Percentiles rank a stretch among this genome's conserved stretches.
phyloP scores from a whole-genome alignment of 2,329 filamentous ascomycete species.

The Ophidiomyces ophidiicola region DNA sequence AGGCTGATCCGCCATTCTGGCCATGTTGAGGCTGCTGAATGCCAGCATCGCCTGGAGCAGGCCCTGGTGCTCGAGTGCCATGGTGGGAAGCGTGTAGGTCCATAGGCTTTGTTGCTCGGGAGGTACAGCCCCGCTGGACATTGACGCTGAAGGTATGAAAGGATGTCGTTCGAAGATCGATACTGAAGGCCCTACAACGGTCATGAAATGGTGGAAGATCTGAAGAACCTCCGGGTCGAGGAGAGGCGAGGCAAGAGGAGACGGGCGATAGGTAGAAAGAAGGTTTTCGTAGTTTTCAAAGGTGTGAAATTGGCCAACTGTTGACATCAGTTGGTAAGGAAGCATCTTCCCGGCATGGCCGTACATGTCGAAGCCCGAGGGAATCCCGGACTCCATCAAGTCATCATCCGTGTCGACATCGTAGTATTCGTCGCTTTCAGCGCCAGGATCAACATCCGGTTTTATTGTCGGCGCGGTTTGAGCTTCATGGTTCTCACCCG shows the following conservation, averaged over 20 bases:
- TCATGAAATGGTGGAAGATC: slow-evolving; percentile 85
- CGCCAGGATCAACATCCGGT: slow-evolving; percentile 23
- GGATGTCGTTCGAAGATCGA: slow-evolving; percentile 79
- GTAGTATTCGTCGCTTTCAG: slow-evolving; percentile 50
- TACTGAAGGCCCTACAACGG: slow-evolving; percentile 72
- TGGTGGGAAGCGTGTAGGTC: slow-evolving; percentile 68
- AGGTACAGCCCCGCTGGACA: slow-evolving; percentile 49
- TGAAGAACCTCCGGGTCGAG: slow-evolving; percentile 67
- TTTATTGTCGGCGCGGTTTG: background rate
- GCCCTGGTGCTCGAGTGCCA: slow-evolving; percentile 73
- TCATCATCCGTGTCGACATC: slow-evolving; percentile 53
- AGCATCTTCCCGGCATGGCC: background rate
- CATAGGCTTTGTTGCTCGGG: slow-evolving; percentile 47
- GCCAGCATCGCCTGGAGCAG: slow-evolving; percentile 85
- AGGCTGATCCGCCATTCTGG: slow-evolving; percentile 62
- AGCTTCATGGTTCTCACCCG: background rate
- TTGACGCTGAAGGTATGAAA: slow-evolving; percentile 56
- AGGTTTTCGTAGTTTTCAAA: slow-evolving; percentile 38
- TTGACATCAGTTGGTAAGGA: background rate
- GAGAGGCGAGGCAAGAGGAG: slow-evolving; percentile 56
- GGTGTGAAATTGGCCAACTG: slow-evolving; percentile 31
- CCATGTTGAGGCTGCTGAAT: slow-evolving; percentile 73
- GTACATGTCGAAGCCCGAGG: background rate
- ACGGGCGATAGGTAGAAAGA: slow-evolving; percentile 55
- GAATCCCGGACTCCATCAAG: slow-evolving; percentile 25